These are phyloP conservation scores for Raddia guianensis DNA, from an alignment of 176 grass and related monocot genomes.

Conservation along the genomic window DNA sequence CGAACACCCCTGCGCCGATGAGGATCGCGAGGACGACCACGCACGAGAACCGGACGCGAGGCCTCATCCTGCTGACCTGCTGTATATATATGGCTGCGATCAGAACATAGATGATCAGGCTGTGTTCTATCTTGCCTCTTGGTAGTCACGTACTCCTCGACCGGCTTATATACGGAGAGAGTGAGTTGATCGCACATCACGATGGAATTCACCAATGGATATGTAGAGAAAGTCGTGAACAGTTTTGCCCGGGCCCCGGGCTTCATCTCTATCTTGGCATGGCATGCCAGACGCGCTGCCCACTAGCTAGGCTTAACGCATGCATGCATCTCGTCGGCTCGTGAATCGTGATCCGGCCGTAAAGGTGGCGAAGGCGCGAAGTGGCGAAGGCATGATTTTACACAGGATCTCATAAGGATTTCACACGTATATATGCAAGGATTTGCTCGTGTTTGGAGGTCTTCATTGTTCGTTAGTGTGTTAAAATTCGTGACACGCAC, in stretches of 20 bases:
- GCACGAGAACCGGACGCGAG: not conserved
- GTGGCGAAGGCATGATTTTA: not conserved
- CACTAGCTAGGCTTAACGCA: not conserved
- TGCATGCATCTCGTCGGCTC: not conserved
- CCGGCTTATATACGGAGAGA: slow-evolving; percentile 21
- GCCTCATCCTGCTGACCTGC: not conserved
- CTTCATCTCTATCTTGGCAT: not conserved
- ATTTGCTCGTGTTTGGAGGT: no score
- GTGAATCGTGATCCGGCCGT: not conserved
- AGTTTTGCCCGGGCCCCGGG: not conserved
- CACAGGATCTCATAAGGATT: no score
- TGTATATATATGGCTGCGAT: not conserved
- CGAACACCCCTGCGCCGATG: not conserved
- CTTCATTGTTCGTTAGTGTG: no score
- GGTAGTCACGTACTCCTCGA: not conserved
- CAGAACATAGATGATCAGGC: not conserved
- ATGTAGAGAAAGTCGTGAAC: not conserved
- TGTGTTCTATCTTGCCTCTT: no score
- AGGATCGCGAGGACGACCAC: slow-evolving; percentile 20
- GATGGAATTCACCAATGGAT: not conserved
- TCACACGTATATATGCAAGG: no score
- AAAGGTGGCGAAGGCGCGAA: not conserved
- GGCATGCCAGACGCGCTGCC: not conserved
- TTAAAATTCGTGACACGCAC: no score
- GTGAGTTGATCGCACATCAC: not conserved